Conservation (phyloP, 2,329 filamentous ascomycete genomes). For the Calonectria hongkongensis region DNA sequence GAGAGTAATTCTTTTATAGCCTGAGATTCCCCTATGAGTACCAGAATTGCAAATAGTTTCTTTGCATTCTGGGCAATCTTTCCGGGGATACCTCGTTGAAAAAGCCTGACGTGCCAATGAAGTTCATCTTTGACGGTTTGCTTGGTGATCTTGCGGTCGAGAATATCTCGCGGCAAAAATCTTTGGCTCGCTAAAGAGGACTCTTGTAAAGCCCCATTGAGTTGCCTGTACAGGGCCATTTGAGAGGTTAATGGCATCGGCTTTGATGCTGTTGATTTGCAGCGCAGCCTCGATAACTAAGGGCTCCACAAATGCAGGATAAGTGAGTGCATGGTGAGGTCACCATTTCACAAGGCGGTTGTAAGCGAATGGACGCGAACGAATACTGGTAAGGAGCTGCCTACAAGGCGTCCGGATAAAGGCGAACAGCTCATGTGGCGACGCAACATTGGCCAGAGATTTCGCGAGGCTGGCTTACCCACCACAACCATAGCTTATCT, state of each 20-base stretch:
- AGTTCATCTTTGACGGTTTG: neutral
- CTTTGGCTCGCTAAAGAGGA: neutral
- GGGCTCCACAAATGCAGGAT: neutral
- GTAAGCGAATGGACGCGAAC: neutral
- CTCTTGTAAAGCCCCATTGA: neutral
- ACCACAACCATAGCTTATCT: slow-evolving; percentile 6
- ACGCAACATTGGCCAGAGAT: neutral
- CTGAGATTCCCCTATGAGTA: slow-evolving; percentile 34
- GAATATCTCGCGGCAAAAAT: slow-evolving; percentile 19
- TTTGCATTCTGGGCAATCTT: slow-evolving; percentile 20
- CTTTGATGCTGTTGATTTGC: neutral
- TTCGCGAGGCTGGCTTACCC: slow-evolving; percentile 21
- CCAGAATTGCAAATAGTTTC: slow-evolving; percentile 39
- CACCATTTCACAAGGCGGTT: neutral
- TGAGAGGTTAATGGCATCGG: neutral
- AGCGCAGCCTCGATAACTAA: neutral
- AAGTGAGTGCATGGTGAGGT: slow-evolving; percentile 10
- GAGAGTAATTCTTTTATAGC: slow-evolving; percentile 11
- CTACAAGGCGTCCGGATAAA: slow-evolving; percentile 22
- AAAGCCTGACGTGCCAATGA: neutral
- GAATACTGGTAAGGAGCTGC: neutral
- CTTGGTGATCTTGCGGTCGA: slow-evolving; percentile 16
- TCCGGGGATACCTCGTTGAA: neutral
- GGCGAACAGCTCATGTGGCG: slow-evolving; percentile 15
- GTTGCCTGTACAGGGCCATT: neutral